Evolutionary conservation across 2,329 filamentous ascomycete species (phyloP), one percentile per base, ranked within the genome.

Genomic region (Diaporthe sp.): DNA sequence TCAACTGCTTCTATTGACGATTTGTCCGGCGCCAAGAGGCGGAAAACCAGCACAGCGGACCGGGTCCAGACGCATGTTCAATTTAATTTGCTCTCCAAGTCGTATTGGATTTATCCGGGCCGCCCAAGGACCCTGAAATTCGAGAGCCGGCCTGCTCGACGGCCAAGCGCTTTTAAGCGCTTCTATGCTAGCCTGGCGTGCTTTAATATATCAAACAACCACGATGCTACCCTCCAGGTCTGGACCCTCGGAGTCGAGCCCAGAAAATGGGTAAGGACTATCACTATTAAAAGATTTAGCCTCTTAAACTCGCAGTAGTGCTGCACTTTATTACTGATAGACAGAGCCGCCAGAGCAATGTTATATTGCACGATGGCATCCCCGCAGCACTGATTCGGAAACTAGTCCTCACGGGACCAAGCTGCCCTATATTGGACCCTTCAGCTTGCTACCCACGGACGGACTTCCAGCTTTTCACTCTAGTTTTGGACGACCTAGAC

Each of bases 281-380:
- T 68, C 22, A 59, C 69, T 71, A 71, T 59, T 37, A 71, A 71
- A 71, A 71, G 51, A 58, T 50, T 71, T 71, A 59, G 69, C 51
- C 53, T 59, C 42, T 51, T 61, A 61, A 71, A 47, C 55, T 59
- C 55, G 51, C 51, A 59, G 55, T 59, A 71, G 69, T 17, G 53
- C 55, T 37, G 51, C 39, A 59, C 69, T 59, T 59, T 50, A 50
- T 13, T 32, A 32, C 27, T 58, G 39, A 47, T 71, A 71, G 69
- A 71, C 69, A 71, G 69, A 71, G 53, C 69, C 69, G 55, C 69
- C 55, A 59, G 32, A 50, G 69, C 39, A 10, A 35, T 47, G 30
- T 71, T 71, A 71, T 71, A 71, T 71, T 71, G 39, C 63, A 50
- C 63, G n/a, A 68, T 39, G 44, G n/a, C n/a, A 35, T 53, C 63